Evolutionary conservation across 306 rosid genomes (phyloP).

Genomic region (Luffa aegyptiaca): DNA sequence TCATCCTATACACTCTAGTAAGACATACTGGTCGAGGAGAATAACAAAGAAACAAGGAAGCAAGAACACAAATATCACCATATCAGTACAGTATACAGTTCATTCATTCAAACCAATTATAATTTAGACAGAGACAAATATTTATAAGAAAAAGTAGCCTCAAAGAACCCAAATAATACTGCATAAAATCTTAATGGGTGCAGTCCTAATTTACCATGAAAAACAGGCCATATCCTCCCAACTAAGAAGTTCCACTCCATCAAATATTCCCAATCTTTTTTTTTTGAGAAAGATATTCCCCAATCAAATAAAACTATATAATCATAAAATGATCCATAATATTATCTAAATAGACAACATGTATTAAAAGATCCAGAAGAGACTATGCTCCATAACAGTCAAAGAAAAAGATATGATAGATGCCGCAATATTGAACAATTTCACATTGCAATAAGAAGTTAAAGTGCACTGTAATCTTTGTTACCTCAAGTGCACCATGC

Average conservation of each 20-base stretch:
- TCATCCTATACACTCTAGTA: neutral
- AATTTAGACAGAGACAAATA: neutral
- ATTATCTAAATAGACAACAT: neutral
- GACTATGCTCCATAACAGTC: neutral
- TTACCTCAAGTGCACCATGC: constrained; percentile 35
- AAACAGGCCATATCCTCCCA: neutral
- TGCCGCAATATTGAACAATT: neutral
- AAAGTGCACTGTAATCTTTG: neutral
- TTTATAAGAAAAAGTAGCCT: neutral
- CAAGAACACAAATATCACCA: neutral
- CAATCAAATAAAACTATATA: neutral
- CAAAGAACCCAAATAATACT: neutral
- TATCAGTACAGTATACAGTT: neutral
- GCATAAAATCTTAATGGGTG: neutral
- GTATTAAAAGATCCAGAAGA: neutral
- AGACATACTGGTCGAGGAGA: neutral
- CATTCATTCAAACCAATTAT: neutral
- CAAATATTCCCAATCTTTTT: neutral
- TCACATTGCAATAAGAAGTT: neutral
- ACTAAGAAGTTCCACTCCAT: neutral
- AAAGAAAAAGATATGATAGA: neutral
- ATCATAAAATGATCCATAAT: neutral
- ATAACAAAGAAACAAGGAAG: neutral
- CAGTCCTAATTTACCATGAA: neutral
- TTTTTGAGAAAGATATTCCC: neutral